Base-by-base conservation (phyloP, 2,329 filamentous ascomycete genomes). In the Fonsecaea multimorphosa region DNA sequence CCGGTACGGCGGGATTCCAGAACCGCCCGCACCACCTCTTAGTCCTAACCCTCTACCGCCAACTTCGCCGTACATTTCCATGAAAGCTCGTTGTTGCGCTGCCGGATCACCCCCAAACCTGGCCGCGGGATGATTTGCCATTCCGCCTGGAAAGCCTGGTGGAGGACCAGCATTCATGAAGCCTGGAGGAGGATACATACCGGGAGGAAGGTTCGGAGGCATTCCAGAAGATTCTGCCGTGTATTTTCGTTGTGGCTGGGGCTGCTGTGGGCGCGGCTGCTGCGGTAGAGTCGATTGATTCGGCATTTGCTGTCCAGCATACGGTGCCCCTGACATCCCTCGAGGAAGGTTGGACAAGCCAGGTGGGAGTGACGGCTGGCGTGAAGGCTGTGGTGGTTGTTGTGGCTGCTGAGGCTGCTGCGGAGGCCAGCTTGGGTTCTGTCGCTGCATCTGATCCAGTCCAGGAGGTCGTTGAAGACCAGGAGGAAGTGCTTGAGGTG, bases 171-270 rank as follows among this genome's bases (percentile, higher is more conserved):
- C 77, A 54, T 78, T 79, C 73, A 81, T 77, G 65, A 80, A 82
- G 27, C 79, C 79, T 2, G 79, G 80, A 27, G 79, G 80, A 31
- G 79, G 79, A 72, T 79, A 78, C 77, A 81, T 80, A 55, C 78
- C 79, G 5, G 79, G 79, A 12, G 79, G 79, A 57, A 75, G 76
- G 58, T 75, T 77, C 32, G 65, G 61, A 14, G 72, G 67, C 5
- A 74, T 61, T 27, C 69, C 71, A 65, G 66, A 49, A 5, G 44
- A 72, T n/a, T 72, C 74, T 36, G 71, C 73, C 3, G 69, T 71
- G 52, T 72, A 72, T 61, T 72, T 72, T 36, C 69, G 65, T 52
- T 69, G 70, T 24, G 62, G 63, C 34, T 54, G 61, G 9, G 64
- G 66, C 32, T 58, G 63, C 24, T 61, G 65, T 34, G 63, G 32